These are phyloP conservation scores for Solanum megistacrolobum DNA, from an alignment of 257 asterid genomes.

Conservation along the genomic window DNA sequence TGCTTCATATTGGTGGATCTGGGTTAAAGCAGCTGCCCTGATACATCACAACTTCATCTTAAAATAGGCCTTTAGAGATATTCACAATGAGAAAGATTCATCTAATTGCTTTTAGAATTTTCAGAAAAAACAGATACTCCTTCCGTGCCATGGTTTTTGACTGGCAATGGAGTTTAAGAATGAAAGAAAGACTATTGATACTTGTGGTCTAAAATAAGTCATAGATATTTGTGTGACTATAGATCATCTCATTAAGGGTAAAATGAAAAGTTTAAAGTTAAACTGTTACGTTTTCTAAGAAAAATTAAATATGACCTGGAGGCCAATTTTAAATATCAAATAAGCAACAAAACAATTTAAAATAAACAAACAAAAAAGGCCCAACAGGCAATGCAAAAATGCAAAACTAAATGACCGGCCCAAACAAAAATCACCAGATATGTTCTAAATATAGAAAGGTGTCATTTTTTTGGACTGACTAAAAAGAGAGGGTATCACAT, in stretches of 20 bases:
- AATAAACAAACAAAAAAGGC: not conserved
- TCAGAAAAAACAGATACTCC: not conserved
- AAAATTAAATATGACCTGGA: not conserved
- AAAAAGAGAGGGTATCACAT: not conserved
- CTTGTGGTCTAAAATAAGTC: not conserved
- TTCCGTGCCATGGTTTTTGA: not conserved
- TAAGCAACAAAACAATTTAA: not conserved
- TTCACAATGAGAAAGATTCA: not conserved
- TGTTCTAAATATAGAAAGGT: not conserved
- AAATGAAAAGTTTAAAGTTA: not conserved
- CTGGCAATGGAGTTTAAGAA: not conserved
- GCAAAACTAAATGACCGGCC: not conserved
- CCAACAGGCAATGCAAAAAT: not conserved
- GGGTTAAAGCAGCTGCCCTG: constrained; percentile 95
- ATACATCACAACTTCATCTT: not conserved
- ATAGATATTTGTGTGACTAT: not conserved
- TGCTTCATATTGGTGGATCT: constrained; percentile 36
- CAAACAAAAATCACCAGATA: not conserved
- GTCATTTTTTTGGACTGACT: not conserved
- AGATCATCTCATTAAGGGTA: not conserved
- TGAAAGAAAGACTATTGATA: not conserved
- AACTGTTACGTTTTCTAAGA: not conserved
- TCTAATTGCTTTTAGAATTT: not conserved
- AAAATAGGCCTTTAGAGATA: not conserved
- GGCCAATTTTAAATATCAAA: not conserved